Evolutionary conservation across 2,329 filamentous ascomycete species (phyloP), one percentile per base, ranked within the genome.

Genomic region (Ilyonectria destructans): DNA sequence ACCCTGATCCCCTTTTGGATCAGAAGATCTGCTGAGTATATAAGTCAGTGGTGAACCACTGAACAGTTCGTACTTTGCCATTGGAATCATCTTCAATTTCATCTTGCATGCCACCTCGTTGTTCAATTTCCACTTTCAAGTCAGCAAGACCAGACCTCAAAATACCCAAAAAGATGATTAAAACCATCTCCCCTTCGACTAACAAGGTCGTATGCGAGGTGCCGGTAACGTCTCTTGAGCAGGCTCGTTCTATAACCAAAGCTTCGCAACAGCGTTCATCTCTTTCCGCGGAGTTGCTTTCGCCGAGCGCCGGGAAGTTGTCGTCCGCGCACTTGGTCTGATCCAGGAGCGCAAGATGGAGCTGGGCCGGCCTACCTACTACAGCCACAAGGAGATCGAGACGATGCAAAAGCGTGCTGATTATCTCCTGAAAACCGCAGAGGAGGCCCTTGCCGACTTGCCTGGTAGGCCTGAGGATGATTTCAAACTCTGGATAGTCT

Each of bases 401-500:
- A 98, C 95, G 10, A 95, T 95, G 10, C 88, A 97, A 72, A 93
- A 92, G 82, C 89, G 95, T 69, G 93, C 91, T 70, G 90, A 97
- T 78, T 97, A 97, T 78, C 84, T 98, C 63, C 86, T 96, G 72
- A 93, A 93, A 78, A 92, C 97, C 69, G 94, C 92, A 74, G 89
- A 91, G n/a, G 92, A 95, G 35, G 90, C 89, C 1, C 85, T 98
- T 58, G 89, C 90, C 75, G 92, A 96, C 74, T 94, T 93, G 0
- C 88, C 91, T 23, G 95, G 95, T 8, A 93, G 97, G 78, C 82
- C 89, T 2, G 94, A 98, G 82, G 89, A 91, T 75, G 95, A 95
- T 0, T 98, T 97, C 85, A 94, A 91, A 82, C 88, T 95, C 71
- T 97, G 93, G 78, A 94, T 98, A n/a, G n/a, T n/a, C n/a, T n/a